These are phyloP conservation scores for Triticum aestivum DNA, from an alignment of 176 grass and related monocot genomes.

Conservation along the genomic window DNA sequence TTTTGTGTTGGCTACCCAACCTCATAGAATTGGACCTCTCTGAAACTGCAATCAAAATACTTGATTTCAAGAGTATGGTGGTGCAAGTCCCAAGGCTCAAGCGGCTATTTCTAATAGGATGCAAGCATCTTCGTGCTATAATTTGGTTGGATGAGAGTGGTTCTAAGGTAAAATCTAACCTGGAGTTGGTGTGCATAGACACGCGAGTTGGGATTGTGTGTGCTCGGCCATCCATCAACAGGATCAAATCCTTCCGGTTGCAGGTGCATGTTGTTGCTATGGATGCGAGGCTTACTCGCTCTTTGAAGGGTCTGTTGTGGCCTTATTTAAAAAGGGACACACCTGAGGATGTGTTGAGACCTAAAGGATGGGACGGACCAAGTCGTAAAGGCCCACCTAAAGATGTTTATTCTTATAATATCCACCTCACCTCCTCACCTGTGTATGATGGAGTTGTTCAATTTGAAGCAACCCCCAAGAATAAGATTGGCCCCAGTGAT, in stretches of 20 bases:
- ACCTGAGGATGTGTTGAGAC: too few relatives aligned
- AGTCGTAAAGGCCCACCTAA: too few relatives aligned
- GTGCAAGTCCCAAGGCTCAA: not conserved
- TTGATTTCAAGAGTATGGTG: not conserved
- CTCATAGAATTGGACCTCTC: conserved; percentile 6
- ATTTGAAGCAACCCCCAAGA: not conserved
- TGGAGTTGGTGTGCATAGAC: conserved; percentile 5
- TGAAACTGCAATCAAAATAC: not conserved
- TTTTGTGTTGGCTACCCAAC: not conserved
- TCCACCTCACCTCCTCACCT: not conserved
- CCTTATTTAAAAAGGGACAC: too few relatives aligned
- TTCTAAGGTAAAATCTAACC: not conserved
- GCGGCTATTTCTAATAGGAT: conserved; percentile 3
- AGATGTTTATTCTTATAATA: not conserved
- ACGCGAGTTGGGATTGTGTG: not conserved
- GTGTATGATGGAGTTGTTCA: accelerated
- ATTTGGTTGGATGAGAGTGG: accelerated
- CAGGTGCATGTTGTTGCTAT: not conserved
- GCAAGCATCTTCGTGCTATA: not conserved
- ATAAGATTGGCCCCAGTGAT: not conserved
- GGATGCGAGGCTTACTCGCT: not conserved
- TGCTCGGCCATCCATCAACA: not conserved
- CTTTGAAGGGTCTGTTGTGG: not conserved
- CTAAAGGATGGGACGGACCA: too few relatives aligned
- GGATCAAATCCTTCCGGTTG: not conserved